These are phyloP conservation scores for Polyporus arcularius DNA, from an alignment of 768 basidiomycete genomes.

Conservation along the genomic window DNA sequence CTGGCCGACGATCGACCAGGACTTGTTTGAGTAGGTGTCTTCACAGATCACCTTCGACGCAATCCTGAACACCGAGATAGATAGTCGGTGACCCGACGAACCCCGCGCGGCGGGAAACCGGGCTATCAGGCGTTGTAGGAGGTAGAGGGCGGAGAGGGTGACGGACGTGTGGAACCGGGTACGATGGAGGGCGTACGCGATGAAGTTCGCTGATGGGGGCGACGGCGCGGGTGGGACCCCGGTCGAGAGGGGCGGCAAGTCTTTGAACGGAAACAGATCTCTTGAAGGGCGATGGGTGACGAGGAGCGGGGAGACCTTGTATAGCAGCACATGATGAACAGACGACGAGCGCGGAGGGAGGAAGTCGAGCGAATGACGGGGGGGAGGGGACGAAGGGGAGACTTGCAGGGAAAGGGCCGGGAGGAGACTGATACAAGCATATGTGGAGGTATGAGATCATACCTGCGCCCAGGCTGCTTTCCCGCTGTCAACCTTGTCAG, in stretches of 20 bases:
- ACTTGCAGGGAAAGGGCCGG: constrained; percentile 8
- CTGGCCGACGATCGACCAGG: constrained; percentile 66
- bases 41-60: constrained; percentile 74
- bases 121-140: constrained; percentile 85
- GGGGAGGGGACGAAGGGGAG: constrained; percentile 20
- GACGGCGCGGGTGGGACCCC: constrained; percentile 48
- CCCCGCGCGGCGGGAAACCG: constrained; percentile 92
- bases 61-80: constrained; percentile 93
- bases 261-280: constrained; percentile 44
- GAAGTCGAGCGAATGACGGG: constrained; percentile 17
- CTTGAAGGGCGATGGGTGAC: constrained; percentile 33
- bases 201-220: constrained; percentile 70
- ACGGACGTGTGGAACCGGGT: constrained; percentile 63
- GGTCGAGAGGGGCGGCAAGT: constrained; percentile 37
- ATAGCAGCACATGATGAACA: constrained; percentile 31
- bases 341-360: constrained; percentile 5
- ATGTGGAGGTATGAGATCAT: no score
- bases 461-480: no score
- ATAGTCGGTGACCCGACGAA: constrained; percentile 85
- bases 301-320: constrained; percentile 25
- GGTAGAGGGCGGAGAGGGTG: constrained; percentile 60
- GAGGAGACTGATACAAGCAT: constrained; percentile 21
- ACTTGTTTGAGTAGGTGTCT: constrained; percentile 73
- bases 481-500: no score
- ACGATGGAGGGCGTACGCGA: constrained; percentile 85